A percentile compares a stretch with the other conserved stretches of the same genome.
Conservation (phyloP, 805 yeast genomes). For the Candida odintsovae region DNA sequence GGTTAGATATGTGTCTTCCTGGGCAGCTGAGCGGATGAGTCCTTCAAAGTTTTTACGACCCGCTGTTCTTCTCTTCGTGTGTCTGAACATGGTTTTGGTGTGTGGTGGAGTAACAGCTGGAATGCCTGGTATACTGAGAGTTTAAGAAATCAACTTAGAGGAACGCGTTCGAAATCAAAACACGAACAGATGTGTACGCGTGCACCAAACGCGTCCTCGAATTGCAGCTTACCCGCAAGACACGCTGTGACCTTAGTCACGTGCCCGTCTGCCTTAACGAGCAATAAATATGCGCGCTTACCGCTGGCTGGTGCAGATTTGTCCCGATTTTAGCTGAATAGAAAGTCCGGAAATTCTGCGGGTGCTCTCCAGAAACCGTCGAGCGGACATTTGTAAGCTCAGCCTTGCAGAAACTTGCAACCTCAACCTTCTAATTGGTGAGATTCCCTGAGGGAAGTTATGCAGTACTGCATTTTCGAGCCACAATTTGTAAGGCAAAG, state of each 20-base stretch:
- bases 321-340: no score
- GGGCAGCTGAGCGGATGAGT: conserved; percentile 24
- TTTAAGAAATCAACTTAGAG: neutral
- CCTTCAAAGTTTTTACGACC: conserved; percentile 63
- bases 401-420: neutral
- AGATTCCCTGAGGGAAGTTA: no score
- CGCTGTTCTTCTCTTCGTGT: conserved; percentile 65
- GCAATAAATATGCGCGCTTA: no score
- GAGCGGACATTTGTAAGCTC: neutral
- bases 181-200: neutral
- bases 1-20: conserved; percentile 30
- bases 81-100: conserved; percentile 53
- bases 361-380: neutral
- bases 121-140: neutral
- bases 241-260: neutral
- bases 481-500: no score
- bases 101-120: neutral
- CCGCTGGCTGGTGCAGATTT: neutral
- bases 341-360: no score
- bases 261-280: no score
- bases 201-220: no score
- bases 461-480: no score
- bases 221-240: neutral
- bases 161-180: neutral
- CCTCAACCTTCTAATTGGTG: no score